Base-by-base conservation (phyloP, 2,329 filamentous ascomycete species). In the Pseudogymnoascus sp. region DNA sequence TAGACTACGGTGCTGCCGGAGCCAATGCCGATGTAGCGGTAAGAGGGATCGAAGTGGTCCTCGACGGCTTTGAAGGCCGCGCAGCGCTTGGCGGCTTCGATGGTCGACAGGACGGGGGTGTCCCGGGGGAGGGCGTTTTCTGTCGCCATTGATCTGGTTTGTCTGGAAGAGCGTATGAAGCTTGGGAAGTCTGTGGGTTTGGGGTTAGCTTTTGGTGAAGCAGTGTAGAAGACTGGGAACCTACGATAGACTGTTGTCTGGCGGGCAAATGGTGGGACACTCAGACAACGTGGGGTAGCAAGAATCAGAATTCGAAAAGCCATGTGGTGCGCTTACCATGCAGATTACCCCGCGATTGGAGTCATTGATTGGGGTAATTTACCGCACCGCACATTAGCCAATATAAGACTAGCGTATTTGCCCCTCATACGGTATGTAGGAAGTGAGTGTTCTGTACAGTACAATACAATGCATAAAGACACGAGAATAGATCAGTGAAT, bases 1-100 rank as follows among this genome's bases (percentile, higher is more conserved):
- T 93, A 92, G 71, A 92, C 85, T 67, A 95, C 91, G 19, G 89
- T 91, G 70, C 88, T 89, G 65, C 89, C 89, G 64, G 88, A 91
- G 67, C 90, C 90, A 75, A 95, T 93, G 69, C 90, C 90, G 68
- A 93, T 81, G 72, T 84, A 87, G 63, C 78, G 82, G 78, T 84
- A 83, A 42, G 78, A 76, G 44, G 82, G 80, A 63, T 80, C 79
- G 71, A 93, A 88, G 76, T 92, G 85, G 65, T 91, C 88, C 62
- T 82, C 79, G 50, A 93, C 89, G 59, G 90, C 90, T 69, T 84
- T 85, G 75, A 82, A 86, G 67, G 89, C 90, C 61, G 90, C 90
- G 44, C 84, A 82, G 70, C 86, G 84, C 77, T 95, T 95, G 66
- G 90, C 89, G 37, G 82, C 78, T 75, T 93, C 89, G 68, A 93